A percentile compares a stretch with the other conserved stretches of the same genome.
These are phyloP conservation scores for Colletotrichum sp. DNA, from an alignment of 2,329 filamentous ascomycete genomes.

Conservation along the genomic window DNA sequence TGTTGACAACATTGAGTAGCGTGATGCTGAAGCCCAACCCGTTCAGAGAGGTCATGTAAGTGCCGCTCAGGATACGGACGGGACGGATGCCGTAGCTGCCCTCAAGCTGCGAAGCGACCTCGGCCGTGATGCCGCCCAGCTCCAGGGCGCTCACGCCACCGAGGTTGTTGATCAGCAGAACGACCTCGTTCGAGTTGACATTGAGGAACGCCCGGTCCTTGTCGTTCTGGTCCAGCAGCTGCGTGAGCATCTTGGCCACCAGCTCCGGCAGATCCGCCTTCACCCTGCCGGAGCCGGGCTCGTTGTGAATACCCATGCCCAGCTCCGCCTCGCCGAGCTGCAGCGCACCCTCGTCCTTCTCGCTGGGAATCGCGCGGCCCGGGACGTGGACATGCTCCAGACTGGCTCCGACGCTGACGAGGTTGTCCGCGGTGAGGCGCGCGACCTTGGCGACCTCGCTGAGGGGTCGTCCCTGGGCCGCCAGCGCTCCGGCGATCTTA, in stretches of 20 bases:
- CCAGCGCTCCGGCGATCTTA: constrained; percentile 86
- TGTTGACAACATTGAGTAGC: constrained; percentile 67
- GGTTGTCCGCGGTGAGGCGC: constrained; percentile 72
- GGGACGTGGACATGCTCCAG: constrained; percentile 94
- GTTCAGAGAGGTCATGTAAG: constrained; percentile 81
- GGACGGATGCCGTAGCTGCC: constrained; percentile 64
- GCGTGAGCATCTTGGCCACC: constrained; percentile 69
- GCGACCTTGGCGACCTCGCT: constrained; percentile 77
- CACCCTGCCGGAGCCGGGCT: constrained; percentile 61
- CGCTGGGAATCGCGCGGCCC: constrained; percentile 60
- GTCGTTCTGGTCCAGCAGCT: constrained; percentile 70
- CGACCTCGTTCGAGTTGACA: constrained; percentile 67
- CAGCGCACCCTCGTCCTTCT: constrained; percentile 60
- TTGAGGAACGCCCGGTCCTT: constrained; percentile 73
- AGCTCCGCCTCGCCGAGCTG: constrained; percentile 63
- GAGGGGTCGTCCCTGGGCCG: constrained; percentile 70
- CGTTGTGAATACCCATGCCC: constrained; percentile 83
- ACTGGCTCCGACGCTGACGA: constrained; percentile 85
- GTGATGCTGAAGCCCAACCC: constrained; percentile 78
- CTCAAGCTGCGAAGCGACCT: constrained; percentile 69
- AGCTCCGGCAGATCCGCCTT: constrained; percentile 58
- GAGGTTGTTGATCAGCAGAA: constrained; percentile 77
- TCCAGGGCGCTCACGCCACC: constrained; percentile 77
- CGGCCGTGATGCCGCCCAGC: constrained; percentile 72
- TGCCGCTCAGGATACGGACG: constrained; percentile 69